These are phyloP conservation scores for Fusarium annulatum DNA, from an alignment of 2,329 filamentous ascomycete genomes.

Conservation along the genomic window DNA sequence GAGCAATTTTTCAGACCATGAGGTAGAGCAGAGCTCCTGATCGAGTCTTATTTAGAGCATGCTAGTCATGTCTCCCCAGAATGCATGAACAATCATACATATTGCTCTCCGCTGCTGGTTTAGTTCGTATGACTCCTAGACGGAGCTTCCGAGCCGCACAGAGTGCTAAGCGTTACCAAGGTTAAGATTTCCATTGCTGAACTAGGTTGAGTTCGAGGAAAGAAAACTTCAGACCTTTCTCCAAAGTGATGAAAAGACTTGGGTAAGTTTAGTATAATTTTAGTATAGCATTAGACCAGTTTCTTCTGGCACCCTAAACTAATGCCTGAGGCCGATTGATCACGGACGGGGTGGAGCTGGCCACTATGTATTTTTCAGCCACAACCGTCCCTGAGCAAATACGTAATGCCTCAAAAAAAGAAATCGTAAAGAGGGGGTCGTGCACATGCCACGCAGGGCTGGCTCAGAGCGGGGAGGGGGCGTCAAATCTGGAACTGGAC, in stretches of 20 bases:
- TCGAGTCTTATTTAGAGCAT: background rate
- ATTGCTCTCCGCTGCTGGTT: background rate
- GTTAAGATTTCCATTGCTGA: background rate
- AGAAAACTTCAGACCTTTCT: background rate
- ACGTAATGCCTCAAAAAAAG: slow-evolving; percentile 23
- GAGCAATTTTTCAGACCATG: background rate
- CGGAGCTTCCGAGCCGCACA: background rate
- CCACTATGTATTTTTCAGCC: slow-evolving; percentile 13
- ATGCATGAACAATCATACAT: background rate
- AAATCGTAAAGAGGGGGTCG: background rate
- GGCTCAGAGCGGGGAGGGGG: slow-evolving; percentile 12
- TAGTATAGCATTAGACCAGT: background rate
- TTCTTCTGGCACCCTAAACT: background rate
- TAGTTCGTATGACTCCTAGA: background rate
- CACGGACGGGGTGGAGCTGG: background rate
- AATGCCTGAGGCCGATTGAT: background rate
- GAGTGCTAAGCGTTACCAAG: background rate
- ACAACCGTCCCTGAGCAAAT: slow-evolving; percentile 2
- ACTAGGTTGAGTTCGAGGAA: background rate
- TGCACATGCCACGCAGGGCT: slow-evolving; percentile 36
- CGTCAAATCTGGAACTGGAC: background rate
- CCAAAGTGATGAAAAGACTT: background rate
- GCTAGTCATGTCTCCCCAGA: background rate
- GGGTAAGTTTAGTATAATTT: background rate
- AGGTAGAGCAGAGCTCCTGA: background rate